These are phyloP conservation scores for Aeschynomene evenia DNA, from an alignment of 306 rosid genomes.

Conservation along the genomic window DNA sequence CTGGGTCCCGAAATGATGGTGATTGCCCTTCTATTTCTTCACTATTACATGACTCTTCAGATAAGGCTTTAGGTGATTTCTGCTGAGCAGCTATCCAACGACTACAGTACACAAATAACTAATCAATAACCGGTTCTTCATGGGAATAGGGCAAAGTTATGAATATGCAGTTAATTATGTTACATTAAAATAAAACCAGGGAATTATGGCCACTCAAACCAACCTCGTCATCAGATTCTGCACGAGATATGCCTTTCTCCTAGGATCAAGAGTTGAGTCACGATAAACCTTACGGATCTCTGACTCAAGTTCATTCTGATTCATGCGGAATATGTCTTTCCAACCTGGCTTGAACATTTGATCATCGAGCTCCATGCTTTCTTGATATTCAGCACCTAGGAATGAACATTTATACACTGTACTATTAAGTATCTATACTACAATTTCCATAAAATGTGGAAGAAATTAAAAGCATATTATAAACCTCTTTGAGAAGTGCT, in stretches of 20 bases:
- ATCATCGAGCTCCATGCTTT: slow-evolving; percentile 78
- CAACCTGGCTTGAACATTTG: slow-evolving; percentile 99
- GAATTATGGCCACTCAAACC: slow-evolving; percentile 24
- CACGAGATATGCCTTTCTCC: slow-evolving; percentile 97
- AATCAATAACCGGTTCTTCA: slow-evolving; percentile 27
- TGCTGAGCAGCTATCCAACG: slow-evolving; percentile 99
- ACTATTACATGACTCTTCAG: slow-evolving; percentile 63
- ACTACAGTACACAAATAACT: slow-evolving; percentile 46
- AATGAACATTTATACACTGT: slow-evolving; percentile 31
- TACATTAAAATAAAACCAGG: slow-evolving; percentile 22
- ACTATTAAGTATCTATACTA: slow-evolving; percentile 15
- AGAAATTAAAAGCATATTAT: slow-evolving; percentile 13
- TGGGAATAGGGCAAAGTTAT: slow-evolving; percentile 16
- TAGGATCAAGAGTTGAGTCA: slow-evolving; percentile 92
- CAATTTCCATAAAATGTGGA: slow-evolving; percentile 23
- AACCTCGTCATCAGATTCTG: slow-evolving; percentile 99
- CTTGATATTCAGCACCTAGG: slow-evolving; percentile 71
- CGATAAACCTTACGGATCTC: slow-evolving; percentile 98
- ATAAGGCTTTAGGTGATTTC: slow-evolving; percentile 64
- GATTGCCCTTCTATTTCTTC: slow-evolving; percentile 61
- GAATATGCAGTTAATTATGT: slow-evolving; percentile 11
- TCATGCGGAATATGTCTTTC: slow-evolving; percentile 98
- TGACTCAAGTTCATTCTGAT: slow-evolving; percentile 95
- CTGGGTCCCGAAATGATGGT: slow-evolving; percentile 67
- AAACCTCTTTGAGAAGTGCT: slow-evolving; percentile 59